Evolutionary conservation across 148 eudicot species (phyloP).

Genomic region (Vaccinium macrocarpon): DNA sequence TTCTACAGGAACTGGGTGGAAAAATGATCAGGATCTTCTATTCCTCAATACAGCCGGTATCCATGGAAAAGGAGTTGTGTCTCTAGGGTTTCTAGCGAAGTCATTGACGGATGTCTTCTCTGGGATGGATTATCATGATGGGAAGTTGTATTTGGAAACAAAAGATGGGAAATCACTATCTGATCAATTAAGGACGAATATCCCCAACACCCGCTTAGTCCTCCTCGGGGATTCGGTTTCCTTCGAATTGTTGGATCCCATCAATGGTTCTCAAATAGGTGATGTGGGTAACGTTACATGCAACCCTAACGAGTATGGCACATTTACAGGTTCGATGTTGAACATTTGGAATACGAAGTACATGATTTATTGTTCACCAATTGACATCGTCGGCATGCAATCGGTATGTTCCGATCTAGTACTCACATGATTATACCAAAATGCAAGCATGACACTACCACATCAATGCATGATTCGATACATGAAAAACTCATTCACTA

Average conservation of each 20-base stretch:
- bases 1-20: slow-evolving; percentile 44
- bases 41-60: slow-evolving; percentile 34
- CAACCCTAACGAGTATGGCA: slow-evolving; percentile 22
- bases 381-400: slow-evolving; percentile 39
- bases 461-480: too few species aligned
- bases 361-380: slow-evolving; percentile 37
- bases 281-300: slow-evolving; percentile 36
- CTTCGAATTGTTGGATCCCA: slow-evolving; percentile 19
- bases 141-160: slow-evolving; percentile 46
- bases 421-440: too few species aligned
- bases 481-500: too few species aligned
- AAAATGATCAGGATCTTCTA: slow-evolving; percentile 13
- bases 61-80: slow-evolving; percentile 34
- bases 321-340: slow-evolving; percentile 19
- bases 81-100: slow-evolving; percentile 47
- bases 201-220: slow-evolving; percentile 31
- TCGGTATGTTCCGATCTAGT: slow-evolving; percentile 27
- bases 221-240: slow-evolving; percentile 19
- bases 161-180: slow-evolving; percentile 32
- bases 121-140: slow-evolving; percentile 22
- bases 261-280: slow-evolving; percentile 17
- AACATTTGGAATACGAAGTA: slow-evolving; percentile 32
- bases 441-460: too few species aligned
- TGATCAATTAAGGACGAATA: slow-evolving; percentile 13
- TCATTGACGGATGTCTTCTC: slow-evolving; percentile 28